phyloP scores from a whole-genome alignment of 1,284 basidiomycete species.

The Cutaneotrichosporon sp. region DNA sequence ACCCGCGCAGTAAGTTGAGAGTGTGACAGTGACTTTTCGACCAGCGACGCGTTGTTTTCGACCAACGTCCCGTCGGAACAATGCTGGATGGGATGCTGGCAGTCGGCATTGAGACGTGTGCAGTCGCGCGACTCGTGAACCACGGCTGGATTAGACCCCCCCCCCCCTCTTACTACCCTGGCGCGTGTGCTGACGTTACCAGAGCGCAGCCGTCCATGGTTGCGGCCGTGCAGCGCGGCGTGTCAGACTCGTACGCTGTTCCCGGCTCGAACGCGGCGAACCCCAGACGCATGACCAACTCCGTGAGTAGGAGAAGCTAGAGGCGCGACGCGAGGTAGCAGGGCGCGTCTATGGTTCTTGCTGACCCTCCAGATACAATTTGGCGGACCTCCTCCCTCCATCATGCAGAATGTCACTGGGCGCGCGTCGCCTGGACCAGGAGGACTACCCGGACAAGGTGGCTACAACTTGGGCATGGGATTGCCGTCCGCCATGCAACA shows the following conservation, averaged over 20 bases:
- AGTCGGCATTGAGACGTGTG: no score
- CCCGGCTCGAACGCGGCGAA: conserved; percentile 4
- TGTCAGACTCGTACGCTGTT: conserved; percentile 11
- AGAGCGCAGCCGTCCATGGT: conserved; percentile 8
- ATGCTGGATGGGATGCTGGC: no score
- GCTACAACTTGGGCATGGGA: conserved; percentile 11
- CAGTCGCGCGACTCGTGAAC: no score
- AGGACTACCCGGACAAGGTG: neutral
- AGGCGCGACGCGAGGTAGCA: no score
- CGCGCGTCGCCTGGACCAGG: conserved; percentile 12
- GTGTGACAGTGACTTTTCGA: neutral
- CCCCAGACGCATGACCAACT: conserved; percentile 13
- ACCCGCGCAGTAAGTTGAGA: conserved; percentile 14
- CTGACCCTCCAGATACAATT: neutral
- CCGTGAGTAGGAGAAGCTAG: no score
- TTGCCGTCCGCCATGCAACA: conserved; percentile 12
- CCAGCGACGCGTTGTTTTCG: neutral
- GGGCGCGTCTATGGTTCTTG: no score
- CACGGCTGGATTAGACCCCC: no score
- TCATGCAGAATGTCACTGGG: conserved; percentile 4
- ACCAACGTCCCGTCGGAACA: no score
- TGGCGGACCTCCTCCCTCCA: conserved; percentile 1
- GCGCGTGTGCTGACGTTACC: conserved; percentile 1
- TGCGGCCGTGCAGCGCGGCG: conserved; percentile 9
- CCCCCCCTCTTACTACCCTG: neutral